Base-by-base conservation (phyloP, 2,329 filamentous ascomycete genomes). In the Alternaria sp. region DNA sequence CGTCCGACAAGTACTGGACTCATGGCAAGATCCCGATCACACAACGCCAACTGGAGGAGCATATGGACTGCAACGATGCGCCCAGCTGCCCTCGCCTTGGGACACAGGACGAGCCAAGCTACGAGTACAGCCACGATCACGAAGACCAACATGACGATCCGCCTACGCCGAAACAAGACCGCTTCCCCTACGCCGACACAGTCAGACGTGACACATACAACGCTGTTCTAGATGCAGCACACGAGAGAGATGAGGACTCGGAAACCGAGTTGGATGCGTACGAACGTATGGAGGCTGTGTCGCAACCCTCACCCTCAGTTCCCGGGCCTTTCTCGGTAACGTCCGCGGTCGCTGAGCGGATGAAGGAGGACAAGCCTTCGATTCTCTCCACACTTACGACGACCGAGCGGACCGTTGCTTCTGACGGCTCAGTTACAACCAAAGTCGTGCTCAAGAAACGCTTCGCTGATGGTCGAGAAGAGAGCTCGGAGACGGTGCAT, bases 391-490 rank as follows among this genome's bases (percentile, higher is more conserved):
- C 86, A 1, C 77, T 87, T 45, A 88, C 86, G 1, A 87, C 83
- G 0, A 89, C 87, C 3, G 84, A 88, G 65, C 85, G 85, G 4
- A 84, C 81, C 5, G 84, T 83, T 3, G 78, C 85, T 2, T 81
- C 86, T 0, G 87, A 90, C 72, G 88, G 88, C 12, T 86, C 85
- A 0, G 78, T 88, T 3, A 85, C 86, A 9, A 89, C 86, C 0
- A 88, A 86, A 68, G 83, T 84, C 2, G 79, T 88, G 10, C 78
- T 87, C 15, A 89, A 87, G 65, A 87, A 85, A 70, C 82, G 85
- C 3, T 90, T 88, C 69, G 80, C 85, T 1, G 87, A 90, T 78
- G 88, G 88, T 0, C 81, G 83, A 4, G 88, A 89, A 71, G 87
- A 89, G 73, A 86, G 78, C 33, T 83, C 85, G 9, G 86, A 88